Conservation (phyloP, 208 protist genomes). For the Acanthamoeba castellanii region DNA sequence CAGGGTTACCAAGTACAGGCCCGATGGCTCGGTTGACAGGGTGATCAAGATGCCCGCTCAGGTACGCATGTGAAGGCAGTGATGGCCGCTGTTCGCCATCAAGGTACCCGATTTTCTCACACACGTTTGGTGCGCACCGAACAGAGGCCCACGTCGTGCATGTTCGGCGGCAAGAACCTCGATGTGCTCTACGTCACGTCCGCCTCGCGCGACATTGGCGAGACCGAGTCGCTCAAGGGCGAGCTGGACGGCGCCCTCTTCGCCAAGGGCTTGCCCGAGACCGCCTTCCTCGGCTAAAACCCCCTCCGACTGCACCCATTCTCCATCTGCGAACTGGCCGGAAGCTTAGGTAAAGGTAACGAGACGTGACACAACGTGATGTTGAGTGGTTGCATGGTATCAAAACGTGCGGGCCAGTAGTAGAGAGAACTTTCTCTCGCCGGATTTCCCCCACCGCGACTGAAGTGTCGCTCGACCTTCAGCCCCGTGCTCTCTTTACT, state of each 20-base stretch:
- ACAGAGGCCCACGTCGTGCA: slow-evolving; percentile 62
- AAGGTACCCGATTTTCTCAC: background rate
- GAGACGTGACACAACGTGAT: too few relatives aligned
- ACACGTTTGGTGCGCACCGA: background rate
- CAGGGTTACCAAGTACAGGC: slow-evolving; percentile 65
- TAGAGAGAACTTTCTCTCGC: too few relatives aligned
- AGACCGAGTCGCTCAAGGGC: slow-evolving; percentile 45
- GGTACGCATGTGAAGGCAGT: background rate
- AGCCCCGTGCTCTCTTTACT: too few relatives aligned
- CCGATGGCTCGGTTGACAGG: slow-evolving; percentile 27
- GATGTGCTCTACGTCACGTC: slow-evolving; percentile 50
- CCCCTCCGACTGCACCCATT: too few relatives aligned
- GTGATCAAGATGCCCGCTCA: slow-evolving; percentile 64
- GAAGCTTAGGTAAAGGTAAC: too few relatives aligned
- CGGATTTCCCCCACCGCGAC: too few relatives aligned
- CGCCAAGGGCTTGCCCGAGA: slow-evolving; percentile 27
- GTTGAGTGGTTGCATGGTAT: too few relatives aligned
- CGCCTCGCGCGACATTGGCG: slow-evolving; percentile 57
- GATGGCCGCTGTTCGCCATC: background rate
- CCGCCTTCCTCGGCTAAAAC: slow-evolving; percentile 19
- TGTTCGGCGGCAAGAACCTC: slow-evolving; percentile 61
- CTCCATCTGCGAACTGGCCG: too few relatives aligned
- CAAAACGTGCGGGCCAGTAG: too few relatives aligned
- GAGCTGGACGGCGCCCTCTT: slow-evolving; percentile 54
- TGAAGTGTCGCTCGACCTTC: too few relatives aligned